Percentiles rank a stretch among this genome's conserved stretches.
Conservation (phyloP, 2,329 filamentous ascomycete species). For the Trichoderma cornu-damae region DNA sequence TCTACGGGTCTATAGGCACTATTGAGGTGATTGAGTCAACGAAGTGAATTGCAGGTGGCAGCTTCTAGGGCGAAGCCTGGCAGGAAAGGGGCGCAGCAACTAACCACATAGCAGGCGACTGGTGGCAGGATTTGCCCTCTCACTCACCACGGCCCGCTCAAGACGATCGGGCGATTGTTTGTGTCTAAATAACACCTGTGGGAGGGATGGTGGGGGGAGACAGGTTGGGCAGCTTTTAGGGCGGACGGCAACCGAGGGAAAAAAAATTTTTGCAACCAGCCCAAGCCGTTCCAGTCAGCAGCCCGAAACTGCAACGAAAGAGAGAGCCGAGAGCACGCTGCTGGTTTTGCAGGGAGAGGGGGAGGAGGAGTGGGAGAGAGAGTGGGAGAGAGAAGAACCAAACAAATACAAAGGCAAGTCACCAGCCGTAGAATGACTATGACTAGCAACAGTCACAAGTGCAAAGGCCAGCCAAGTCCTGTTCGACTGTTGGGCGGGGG, state of each 20-base stretch:
- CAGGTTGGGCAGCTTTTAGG: slow-evolving; percentile 2
- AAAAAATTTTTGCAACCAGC: slow-evolving; percentile 5
- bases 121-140: slow-evolving; percentile 36
- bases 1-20: slow-evolving; percentile 24
- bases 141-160: slow-evolving; percentile 43
- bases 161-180: slow-evolving; percentile 37
- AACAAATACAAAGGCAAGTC: background rate
- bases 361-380: background rate
- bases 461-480: background rate
- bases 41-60: background rate
- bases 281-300: slow-evolving; percentile 6
- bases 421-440: slow-evolving; percentile 6
- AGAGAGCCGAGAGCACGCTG: background rate
- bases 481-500: background rate
- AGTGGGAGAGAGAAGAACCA: background rate
- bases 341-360: background rate
- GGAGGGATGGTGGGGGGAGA: slow-evolving; percentile 18
- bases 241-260: background rate
- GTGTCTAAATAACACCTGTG: slow-evolving; percentile 19
- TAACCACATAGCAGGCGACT: slow-evolving; percentile 42
- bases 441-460: background rate
- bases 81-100: slow-evolving; percentile 25
- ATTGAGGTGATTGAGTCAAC: slow-evolving; percentile 23
- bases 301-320: background rate
- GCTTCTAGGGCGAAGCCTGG: slow-evolving; percentile 6